Evolutionary conservation across 805 yeast genomes (phyloP), one percentile per base, ranked within the genome.

Genomic region (Teunomyces cretensis): DNA sequence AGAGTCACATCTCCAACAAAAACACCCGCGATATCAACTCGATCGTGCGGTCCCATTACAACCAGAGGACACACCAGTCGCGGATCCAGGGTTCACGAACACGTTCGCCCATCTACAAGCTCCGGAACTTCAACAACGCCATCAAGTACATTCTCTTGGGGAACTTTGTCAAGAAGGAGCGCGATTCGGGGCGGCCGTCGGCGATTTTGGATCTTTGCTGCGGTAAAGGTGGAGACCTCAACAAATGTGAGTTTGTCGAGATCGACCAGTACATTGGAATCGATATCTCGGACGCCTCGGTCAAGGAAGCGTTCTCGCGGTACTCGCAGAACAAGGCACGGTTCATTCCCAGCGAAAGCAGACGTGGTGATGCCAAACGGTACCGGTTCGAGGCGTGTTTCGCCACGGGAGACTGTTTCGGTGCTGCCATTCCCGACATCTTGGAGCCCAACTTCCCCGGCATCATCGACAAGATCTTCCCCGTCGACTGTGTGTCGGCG

Each of bases 211-310:
- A 94, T 59, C 65, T 92, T 45, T 97, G 97, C 12, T 91, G 98
- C 66, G 99, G 99, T 11, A 95, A 94, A 63, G 99, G 99, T 42
- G 99, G 99, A 22, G 99, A 94, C 68, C 69, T 94, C 57, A 81
- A 86, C 55, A 94, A 94, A 62, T 92, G 96, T 83, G 86, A 84
- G 42, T 80, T 80, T 54, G 85, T 88, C 1, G 71, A 79, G 15
- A 78, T 88, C 2, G 76, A 80, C 16, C 91, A 90, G 39, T 88
- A 86, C 53, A 81, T 91, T 44, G 99, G 99, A 1, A 76, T 94
- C 24, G 99, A 94, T 65, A 84, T 94, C 36, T 90, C 97, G 14
- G 94, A 91, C 62, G 84, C 85, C 3, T 87, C 96, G 6, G 83
- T 94, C 42, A 73, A 77, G 42, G 97, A 94, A 61, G 98, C 97